Evolutionary conservation across 371 early-diverging fungal species (phyloP), one percentile per base, ranked within the genome.

Genomic region (Batkoa obscura): DNA sequence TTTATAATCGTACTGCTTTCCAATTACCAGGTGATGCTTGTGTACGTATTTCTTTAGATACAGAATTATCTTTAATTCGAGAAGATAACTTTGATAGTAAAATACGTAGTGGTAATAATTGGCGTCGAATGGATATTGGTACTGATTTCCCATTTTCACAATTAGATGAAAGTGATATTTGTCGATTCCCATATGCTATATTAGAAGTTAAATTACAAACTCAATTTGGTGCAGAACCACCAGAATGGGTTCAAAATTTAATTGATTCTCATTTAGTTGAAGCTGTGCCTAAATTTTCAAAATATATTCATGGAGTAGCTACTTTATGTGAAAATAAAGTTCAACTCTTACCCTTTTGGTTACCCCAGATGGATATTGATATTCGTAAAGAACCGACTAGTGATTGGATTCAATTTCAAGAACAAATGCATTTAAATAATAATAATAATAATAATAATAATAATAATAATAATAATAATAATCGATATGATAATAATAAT

Each of bases 1-100:
- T 94, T 63, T 98, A 99, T 73, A 98, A 94, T 66, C 84, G 99
- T 68, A 96, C 93, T 32, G 99, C 99, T 12, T 99, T 99, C 76
- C 99, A 99, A 68, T 68, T 98, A 33, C 99, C 99, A 13, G 95
- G 94, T 39, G 97, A 96, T 72, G 92, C 98, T 2, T 83, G 89
- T 58, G 97, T 99, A 31, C 83, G 99, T 65, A 94, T 99, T 58
- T 89, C 90, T 57, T 76, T 99, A 23, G 99, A 99, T 69, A 98
- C 98, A 0, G 95, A 99, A 60, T 68, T 99, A 39, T 79, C 88
- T 35, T 85, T 99, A 81, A 88, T 98, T 58, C 88, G 94, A 55
- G 99, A 98, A 66, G 95, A 97, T 68, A 86, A 90, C 64, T 66
- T 72, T 54, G 80, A 85, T 57, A 88, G 84, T 52, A 64, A 63